Evolutionary conservation across 139 green algal genomes (phyloP), one percentile per base, ranked within the genome.

Genomic region (Tetradesmus obliquus): DNA sequence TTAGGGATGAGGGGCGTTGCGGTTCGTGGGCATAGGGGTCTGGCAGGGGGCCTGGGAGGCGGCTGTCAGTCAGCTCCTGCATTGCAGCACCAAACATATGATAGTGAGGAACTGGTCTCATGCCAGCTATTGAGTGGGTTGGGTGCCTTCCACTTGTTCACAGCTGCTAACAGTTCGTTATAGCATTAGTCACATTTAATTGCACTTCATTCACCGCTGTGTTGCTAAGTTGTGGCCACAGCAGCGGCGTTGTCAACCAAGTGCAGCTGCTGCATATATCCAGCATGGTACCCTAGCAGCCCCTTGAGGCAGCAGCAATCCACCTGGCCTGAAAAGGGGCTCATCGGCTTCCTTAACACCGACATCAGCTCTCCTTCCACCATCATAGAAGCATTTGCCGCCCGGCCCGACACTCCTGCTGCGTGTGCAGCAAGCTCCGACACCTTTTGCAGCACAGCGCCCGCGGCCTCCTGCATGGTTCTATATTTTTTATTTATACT

Each of bases 331-430:
- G 24, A 55, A 54, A 55, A 83, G 0, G 76, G 76, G 24, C 24
- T 55, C 76, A 83, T 83, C 24, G 76, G 76, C 3, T 53, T 83
- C 32, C 2, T 82, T 1, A 45, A 12, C 0, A 9, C 57, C 15
- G 74, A 19, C 74, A 82, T 82, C 9, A 82, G n/a, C 74, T 82
- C 74, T 13, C 74, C 74, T 82, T 82, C 74, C 22, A 82, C 74
- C 74, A 82, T 82, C 74, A 82, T 82, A 7, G 74, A 82, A 24
- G 8, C 74, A 82, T 82, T 9, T 12, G 15, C 22, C 7, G 74
- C 74, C 22, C 74, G 12, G 74, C 74, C n/a, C 22, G 74, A 10
- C 9, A 3, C n/a, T 32, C 74, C 74, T 82, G n/a, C 74, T 66
- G 57, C 57, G 57, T 66, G 57, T 13, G 57, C 57, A 66, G 57